Conservation (phyloP, 768 basidiomycete genomes). For the Boletus edulis region DNA sequence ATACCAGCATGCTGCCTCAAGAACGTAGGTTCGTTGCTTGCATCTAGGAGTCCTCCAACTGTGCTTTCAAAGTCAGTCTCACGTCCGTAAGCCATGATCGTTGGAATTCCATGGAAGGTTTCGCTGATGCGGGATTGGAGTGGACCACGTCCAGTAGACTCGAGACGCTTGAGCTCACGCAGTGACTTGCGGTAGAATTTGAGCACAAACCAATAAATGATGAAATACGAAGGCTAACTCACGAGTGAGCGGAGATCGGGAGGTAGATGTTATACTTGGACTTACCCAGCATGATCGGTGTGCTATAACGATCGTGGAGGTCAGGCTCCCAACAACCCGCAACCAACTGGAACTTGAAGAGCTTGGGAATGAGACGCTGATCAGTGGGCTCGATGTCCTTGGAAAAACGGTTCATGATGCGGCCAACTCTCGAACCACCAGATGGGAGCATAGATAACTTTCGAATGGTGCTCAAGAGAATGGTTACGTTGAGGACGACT, state of each 20-base stretch:
- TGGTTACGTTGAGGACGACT: constrained; percentile 20
- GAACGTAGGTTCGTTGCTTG: constrained; percentile 29
- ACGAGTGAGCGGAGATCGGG: constrained; percentile 17
- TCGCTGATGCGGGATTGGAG: constrained; percentile 56
- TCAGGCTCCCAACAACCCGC: constrained; percentile 21
- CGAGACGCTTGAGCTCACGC: constrained; percentile 45
- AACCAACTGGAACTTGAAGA: constrained; percentile 26
- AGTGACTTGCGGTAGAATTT: constrained; percentile 47
- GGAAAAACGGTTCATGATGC: constrained; percentile 47
- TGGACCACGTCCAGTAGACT: constrained; percentile 44
- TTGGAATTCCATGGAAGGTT: constrained; percentile 44
- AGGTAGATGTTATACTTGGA: constrained; percentile 20
- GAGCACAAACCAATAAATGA: constrained; percentile 42
- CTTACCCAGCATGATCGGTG: constrained; percentile 36
- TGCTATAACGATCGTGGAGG: constrained; percentile 22
- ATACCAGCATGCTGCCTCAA: constrained; percentile 24
- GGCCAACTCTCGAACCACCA: constrained; percentile 37
- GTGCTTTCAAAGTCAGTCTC: constrained; percentile 24
- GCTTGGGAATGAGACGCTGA: constrained; percentile 32
- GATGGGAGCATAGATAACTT: constrained; percentile 22
- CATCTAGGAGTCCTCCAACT: constrained; percentile 21
- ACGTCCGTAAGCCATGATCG: constrained; percentile 47
- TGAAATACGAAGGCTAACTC: constrained; percentile 20
- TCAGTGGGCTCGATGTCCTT: constrained; percentile 42
- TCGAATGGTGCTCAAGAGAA: constrained; percentile 8